Percentiles rank a stretch among this genome's conserved stretches.
phyloP scores from a whole-genome alignment of 2,329 filamentous ascomycete genomes.

The Fusarium protoensiforme region DNA sequence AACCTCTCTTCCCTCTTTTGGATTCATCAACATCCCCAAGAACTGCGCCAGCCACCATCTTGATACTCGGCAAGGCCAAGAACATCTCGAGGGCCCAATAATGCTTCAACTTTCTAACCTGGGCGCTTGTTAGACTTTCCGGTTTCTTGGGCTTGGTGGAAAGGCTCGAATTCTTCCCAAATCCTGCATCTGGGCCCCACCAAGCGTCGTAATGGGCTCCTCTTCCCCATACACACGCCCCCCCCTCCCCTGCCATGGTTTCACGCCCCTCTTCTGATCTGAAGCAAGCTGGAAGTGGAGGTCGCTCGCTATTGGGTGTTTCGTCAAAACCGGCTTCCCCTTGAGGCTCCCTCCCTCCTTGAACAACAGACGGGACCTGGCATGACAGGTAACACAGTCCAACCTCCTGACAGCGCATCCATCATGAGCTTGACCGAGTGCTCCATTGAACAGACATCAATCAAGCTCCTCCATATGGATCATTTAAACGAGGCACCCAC shows the following conservation, averaged over 20 bases:
- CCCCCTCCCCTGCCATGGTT: not conserved
- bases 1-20: conserved; percentile 2
- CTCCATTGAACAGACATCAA: not conserved
- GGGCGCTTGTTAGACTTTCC: not conserved
- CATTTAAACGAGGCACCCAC: not conserved
- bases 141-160: conserved; percentile 12
- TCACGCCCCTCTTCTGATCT: conserved; percentile 10
- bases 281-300: conserved; percentile 2
- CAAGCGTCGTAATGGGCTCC: conserved; percentile 36
- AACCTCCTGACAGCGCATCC: not conserved
- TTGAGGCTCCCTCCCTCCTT: conserved; percentile 16
- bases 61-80: not conserved
- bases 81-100: conserved; percentile 8
- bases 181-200: conserved; percentile 16
- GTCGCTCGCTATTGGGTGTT: conserved; percentile 22
- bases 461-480: not conserved
- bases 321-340: conserved; percentile 26
- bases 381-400: conserved; percentile 8
- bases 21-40: conserved; percentile 10
- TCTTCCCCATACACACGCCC: conserved; percentile 3
- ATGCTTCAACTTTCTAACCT: conserved; percentile 4
- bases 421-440: not conserved
- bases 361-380: not conserved
- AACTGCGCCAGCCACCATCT: conserved; percentile 24
- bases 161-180: conserved; percentile 10